A percentile compares a stretch with the other conserved stretches of the same genome.
phyloP scores from a whole-genome alignment of 2,329 filamentous ascomycete genomes.

The Mariannaea sp. region DNA sequence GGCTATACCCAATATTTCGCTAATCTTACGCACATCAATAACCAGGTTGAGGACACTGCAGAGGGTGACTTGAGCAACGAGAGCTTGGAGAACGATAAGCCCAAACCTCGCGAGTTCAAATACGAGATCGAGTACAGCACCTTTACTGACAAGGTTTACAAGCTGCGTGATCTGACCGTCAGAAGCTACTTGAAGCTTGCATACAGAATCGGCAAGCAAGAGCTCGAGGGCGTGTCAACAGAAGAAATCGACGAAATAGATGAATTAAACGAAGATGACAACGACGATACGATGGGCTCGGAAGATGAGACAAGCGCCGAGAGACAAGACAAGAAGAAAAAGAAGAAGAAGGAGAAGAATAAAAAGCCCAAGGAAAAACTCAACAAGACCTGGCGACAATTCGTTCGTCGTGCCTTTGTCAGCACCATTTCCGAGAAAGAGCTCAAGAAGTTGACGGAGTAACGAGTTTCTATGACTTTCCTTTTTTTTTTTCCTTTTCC shows the following conservation, averaged over 20 bases:
- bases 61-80: constrained; percentile 67
- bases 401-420: constrained; percentile 80
- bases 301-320: constrained; percentile 28
- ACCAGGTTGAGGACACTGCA: constrained; percentile 57
- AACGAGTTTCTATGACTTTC: constrained; percentile 15
- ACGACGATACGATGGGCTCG: constrained; percentile 37
- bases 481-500: too few species aligned
- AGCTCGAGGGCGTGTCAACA: constrained; percentile 29
- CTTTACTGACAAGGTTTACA: constrained; percentile 73
- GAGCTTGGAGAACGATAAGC: constrained; percentile 54
- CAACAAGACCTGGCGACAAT: constrained; percentile 77
- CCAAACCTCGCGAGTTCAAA: constrained; percentile 66
- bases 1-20: constrained; percentile 92
- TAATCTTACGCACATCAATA: constrained; percentile 90
- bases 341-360: constrained; percentile 53
- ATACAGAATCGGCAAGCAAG: constrained; percentile 67
- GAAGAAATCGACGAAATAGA: constrained; percentile 37
- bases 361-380: constrained; percentile 54
- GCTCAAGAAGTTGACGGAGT: constrained; percentile 54
- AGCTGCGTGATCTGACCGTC: constrained; percentile 82
- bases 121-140: constrained; percentile 90
- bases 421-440: constrained; percentile 70
- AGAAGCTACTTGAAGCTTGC: constrained; percentile 80
- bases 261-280: constrained; percentile 22
- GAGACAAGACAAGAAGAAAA: constrained; percentile 49